Evolutionary conservation across 1,284 basidiomycete genomes (phyloP), one percentile per base, ranked within the genome.

Genomic region (Athelia psychrophila): DNA sequence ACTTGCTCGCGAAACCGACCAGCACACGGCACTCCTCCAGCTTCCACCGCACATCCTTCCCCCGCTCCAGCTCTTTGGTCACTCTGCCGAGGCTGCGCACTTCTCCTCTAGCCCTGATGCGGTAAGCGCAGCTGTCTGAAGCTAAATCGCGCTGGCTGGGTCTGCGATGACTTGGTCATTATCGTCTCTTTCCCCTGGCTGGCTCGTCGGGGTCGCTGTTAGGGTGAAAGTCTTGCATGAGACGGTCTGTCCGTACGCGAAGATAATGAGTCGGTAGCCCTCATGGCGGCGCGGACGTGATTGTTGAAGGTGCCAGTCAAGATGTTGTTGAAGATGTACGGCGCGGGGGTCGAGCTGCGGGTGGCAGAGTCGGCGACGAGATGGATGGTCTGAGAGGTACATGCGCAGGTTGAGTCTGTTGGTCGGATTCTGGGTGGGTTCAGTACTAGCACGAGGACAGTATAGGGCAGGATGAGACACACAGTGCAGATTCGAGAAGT

Each of bases 141-240:
- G 87, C 42, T 80, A 73, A 51, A 91, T 88, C 6, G 78, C 81
- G 66, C 81, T 81, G 30, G 76, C 73, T 62, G 91, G 87, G 27
- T 88, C 85, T 2, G 73, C 72, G 32, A 92, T 83, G 51, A 87
- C 55, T 59, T 73, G 79, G 59, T 91, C 87, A 64, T 91, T 92
- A 55, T 88, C 86, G 32, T 73, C 74, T 47, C 86, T 83, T 0
- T 84, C 73, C 15, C 79, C 79, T 95, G 53, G 96, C 96, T 0
- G 94, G 94, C 60, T 98, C 88, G 2, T 82, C 76, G 10, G 87
- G 84, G 33, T 81, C 85, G 10, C 96, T 96, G 6, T 79, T 81
- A n/a, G 40, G 98, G 81, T 97, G 64, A 91, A 95, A 0, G 95
- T 97, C 77, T 97, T 98, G 49, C 95, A 95, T 19, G 91, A 90